phyloP scores from a whole-genome alignment of 2,329 filamentous ascomycete genomes.

The Aspergillus intermedius region DNA sequence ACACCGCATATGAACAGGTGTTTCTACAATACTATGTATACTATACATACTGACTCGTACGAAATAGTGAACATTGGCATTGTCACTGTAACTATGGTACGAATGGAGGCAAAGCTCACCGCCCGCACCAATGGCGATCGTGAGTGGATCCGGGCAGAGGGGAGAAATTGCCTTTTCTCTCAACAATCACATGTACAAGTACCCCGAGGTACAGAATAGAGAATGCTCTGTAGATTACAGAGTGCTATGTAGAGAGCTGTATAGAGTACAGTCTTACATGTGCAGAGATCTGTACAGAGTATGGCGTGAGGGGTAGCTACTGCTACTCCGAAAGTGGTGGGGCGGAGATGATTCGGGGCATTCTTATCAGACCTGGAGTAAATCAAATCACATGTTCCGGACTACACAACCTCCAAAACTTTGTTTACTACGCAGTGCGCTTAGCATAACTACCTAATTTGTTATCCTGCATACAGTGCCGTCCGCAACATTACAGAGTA shows the following conservation, averaged over 20 bases:
- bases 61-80: neutral
- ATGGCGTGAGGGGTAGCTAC: too few relatives aligned
- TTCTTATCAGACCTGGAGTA: neutral
- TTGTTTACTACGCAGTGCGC: too few relatives aligned
- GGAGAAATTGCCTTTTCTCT: neutral
- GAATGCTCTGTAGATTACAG: neutral
- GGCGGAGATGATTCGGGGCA: slow-evolving; percentile 2
- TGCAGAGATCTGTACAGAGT: neutral
- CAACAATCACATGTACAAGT: neutral
- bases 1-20: neutral
- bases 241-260: too few relatives aligned
- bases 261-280: neutral
- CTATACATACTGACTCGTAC: neutral
- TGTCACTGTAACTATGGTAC: neutral
- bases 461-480: too few relatives aligned
- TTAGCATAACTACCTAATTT: too few relatives aligned
- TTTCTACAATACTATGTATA: neutral
- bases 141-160: neutral
- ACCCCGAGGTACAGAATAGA: neutral
- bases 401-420: too few relatives aligned
- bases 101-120: neutral
- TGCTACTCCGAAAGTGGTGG: neutral
- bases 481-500: too few relatives aligned
- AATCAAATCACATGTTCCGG: neutral
- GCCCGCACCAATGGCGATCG: neutral